Base-by-base conservation (phyloP, 2,329 filamentous ascomycete species). In the Colletotrichum tofieldiae region DNA sequence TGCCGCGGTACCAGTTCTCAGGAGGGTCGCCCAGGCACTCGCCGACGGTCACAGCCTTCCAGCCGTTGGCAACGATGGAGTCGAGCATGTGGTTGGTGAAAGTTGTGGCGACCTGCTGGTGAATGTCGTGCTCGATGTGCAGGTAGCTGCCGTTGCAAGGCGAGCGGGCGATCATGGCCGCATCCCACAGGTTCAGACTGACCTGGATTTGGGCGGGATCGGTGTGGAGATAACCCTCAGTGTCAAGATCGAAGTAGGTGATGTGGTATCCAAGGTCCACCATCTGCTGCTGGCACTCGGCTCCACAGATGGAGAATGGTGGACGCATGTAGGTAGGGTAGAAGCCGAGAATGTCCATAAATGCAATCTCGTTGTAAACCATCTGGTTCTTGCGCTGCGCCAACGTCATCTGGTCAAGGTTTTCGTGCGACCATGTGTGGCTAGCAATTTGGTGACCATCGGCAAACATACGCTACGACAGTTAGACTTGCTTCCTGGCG, bases 361-460 rank as follows among this genome's bases (percentile, higher is more conserved):
- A 72, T 0, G 85, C 86, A 45, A 84, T 83, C 77, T 88, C 85
- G 70, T 85, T 84, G 66, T 81, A 82, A 37, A 82, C 74, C 78
- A 87, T 84, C 74, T 87, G 83, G 56, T 80, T 75, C 29, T 74
- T 76, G 47, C 81, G 79, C 66, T 81, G 80, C 14, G 76, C 67
- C 5, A 79, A 77, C 4, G 75, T 79, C 67, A 86, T 70, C 32
- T 77, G 73, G 58, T 78, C 80, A 5, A 85, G 78, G 73, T 87
- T 82, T 64, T 81, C 77, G 74, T 87, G 85, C 9, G 82, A 82
- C 83, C 82, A 87, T 1, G 85, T 86, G 75, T 88, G 86, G 67
- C 82, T 84, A 51, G 81, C 86, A 51, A 88, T 77, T 66, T 88
- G 86, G 73, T 87, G 86, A n/a, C 85, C 85, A 43, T 82, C 80